These are phyloP conservation scores for Pleurotus eryngii DNA, from an alignment of 768 basidiomycete species.

Conservation along the genomic window DNA sequence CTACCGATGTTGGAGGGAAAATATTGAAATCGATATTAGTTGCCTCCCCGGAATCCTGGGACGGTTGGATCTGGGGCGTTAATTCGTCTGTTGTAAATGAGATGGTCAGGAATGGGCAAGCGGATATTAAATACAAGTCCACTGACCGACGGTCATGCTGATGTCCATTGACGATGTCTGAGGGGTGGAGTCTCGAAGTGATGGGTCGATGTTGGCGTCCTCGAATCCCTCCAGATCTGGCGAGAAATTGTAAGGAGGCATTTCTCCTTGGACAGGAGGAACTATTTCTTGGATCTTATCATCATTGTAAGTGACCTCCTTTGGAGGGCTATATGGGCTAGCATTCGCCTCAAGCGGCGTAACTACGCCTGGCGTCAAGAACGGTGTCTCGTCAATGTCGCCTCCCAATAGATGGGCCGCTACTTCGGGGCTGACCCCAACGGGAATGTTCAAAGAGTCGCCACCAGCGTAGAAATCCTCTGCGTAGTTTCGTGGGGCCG, in stretches of 20 bases:
- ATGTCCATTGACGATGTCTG: neutral
- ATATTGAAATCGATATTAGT: neutral
- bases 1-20: neutral
- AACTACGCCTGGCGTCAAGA: constrained; percentile 23
- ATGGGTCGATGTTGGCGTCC: neutral
- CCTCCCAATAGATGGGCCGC: constrained; percentile 24
- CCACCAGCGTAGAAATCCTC: constrained; percentile 46
- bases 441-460: constrained; percentile 22
- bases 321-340: constrained; percentile 9
- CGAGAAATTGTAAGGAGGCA: neutral
- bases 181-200: neutral
- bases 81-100: no score
- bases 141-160: no score
- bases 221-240: neutral
- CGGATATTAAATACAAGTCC: neutral
- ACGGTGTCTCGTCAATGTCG: constrained; percentile 15
- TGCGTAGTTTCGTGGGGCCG: constrained; percentile 33
- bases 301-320: constrained; percentile 15
- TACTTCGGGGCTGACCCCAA: constrained; percentile 8
- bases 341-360: constrained; percentile 17
- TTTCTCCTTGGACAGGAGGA: neutral
- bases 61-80: no score
- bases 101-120: neutral
- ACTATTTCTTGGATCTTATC: neutral
- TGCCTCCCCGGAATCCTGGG: no score